Conservation (phyloP, 768 basidiomycete species). For the Aureoboletus auriporus region DNA sequence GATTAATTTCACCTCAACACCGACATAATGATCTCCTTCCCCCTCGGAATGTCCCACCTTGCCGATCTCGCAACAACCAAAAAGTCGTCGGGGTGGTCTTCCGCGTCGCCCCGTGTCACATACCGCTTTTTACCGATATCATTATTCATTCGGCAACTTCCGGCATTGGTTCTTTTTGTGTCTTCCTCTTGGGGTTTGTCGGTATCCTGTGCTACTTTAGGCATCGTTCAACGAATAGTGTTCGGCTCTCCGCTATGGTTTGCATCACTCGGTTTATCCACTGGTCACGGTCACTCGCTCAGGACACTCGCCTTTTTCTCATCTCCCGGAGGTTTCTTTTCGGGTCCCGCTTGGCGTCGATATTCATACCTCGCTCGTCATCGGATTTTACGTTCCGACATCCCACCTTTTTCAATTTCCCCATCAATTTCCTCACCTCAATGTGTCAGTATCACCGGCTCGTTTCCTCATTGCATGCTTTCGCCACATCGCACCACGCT, state of each 20-base stretch:
- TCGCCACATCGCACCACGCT: slow-evolving; percentile 37
- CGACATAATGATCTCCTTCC: slow-evolving; percentile 26
- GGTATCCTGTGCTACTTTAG: slow-evolving; percentile 11
- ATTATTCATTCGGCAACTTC: slow-evolving; percentile 41
- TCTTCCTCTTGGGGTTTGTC: slow-evolving; percentile 31
- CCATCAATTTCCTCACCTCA: slow-evolving; percentile 30
- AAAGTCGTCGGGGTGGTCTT: slow-evolving; percentile 12
- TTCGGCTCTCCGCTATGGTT: slow-evolving; percentile 27
- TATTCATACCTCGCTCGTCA: slow-evolving; percentile 47
- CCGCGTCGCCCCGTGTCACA: slow-evolving; percentile 21
- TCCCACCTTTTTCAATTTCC: slow-evolving; percentile 20
- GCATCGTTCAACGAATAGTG: slow-evolving; percentile 25
- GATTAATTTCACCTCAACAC: slow-evolving; percentile 33
- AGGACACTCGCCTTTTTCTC: slow-evolving; percentile 31
- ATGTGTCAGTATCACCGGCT: slow-evolving; percentile 41
- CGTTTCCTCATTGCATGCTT: slow-evolving; percentile 37
- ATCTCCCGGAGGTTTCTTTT: slow-evolving; percentile 22
- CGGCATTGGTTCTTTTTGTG: slow-evolving; percentile 24
- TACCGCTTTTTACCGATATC: slow-evolving; percentile 34
- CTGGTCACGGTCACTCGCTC: slow-evolving; percentile 37
- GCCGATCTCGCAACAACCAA: slow-evolving; percentile 6
- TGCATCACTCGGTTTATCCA: slow-evolving; percentile 26
- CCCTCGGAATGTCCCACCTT: slow-evolving; percentile 27
- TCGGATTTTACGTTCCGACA: slow-evolving; percentile 21
- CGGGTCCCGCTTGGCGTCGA: slow-evolving; percentile 33